These are phyloP conservation scores for Xylaria flabelliformis DNA, from an alignment of 495 filamentous ascomycete species.

Conservation along the genomic window DNA sequence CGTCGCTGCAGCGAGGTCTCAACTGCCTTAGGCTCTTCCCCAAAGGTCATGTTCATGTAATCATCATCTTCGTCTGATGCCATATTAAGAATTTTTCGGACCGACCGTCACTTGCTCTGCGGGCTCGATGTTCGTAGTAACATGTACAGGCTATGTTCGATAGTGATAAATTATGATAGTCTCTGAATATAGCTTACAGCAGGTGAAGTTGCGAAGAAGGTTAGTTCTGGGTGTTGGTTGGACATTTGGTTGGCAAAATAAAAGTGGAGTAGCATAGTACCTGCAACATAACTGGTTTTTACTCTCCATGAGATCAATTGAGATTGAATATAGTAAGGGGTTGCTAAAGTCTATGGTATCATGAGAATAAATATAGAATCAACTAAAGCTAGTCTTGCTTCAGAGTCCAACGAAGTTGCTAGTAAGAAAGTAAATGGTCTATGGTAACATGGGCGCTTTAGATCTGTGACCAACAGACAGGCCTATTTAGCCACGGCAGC, in stretches of 20 bases:
- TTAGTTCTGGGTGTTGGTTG: neutral
- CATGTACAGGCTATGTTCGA: neutral
- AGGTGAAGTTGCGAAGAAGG: neutral
- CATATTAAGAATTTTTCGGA: neutral
- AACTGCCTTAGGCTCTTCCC: conserved; percentile 35
- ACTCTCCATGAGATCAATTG: neutral
- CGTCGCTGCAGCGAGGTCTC: conserved; percentile 66
- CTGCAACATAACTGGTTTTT: neutral
- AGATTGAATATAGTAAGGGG: neutral
- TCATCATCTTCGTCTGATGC: conserved; percentile 59
- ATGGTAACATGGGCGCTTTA: conserved; percentile 19
- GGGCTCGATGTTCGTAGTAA: too few relatives aligned
- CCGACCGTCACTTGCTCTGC: neutral
- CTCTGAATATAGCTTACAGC: neutral
- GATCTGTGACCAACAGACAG: conserved; percentile 24
- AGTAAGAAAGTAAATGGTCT: conserved; percentile 19
- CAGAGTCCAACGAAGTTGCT: conserved; percentile 7
- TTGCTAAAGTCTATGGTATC: conserved; percentile 11
- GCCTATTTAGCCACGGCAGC: neutral
- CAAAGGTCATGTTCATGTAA: conserved; percentile 72
- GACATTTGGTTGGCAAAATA: conserved; percentile 12
- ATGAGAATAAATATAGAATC: neutral
- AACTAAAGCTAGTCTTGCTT: conserved; percentile 5
- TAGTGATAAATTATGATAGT: neutral
- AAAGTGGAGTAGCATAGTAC: conserved; percentile 13